Conservation (phyloP, 257 asterid species). For the Anisodus tanguticus region DNA sequence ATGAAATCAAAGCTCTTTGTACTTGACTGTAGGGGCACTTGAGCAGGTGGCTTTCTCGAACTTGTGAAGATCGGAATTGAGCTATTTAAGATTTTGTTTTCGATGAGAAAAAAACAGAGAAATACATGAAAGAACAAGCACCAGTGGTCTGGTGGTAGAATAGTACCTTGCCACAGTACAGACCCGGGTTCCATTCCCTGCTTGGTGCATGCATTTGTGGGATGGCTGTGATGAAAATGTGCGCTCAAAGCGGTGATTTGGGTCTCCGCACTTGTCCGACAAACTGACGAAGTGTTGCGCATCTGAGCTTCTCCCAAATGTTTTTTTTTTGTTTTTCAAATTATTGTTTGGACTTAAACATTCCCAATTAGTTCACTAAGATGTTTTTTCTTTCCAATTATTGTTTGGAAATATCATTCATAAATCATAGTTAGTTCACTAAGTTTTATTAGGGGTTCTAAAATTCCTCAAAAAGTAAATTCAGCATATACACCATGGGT, state of each 20-base stretch:
- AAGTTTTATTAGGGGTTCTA: neutral
- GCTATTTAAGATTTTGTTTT: too few species aligned
- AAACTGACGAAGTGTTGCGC: neutral
- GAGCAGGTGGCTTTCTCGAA: neutral
- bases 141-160: conserved; percentile 92
- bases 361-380: neutral
- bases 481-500: neutral
- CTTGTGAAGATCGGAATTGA: neutral
- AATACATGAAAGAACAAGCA: conserved; percentile 35
- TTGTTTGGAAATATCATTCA: neutral
- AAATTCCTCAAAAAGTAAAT: neutral
- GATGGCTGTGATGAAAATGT: neutral
- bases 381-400: neutral
- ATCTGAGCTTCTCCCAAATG: neutral
- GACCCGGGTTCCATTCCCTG: conserved; percentile 93
- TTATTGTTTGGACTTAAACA: neutral
- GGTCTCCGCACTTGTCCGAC: neutral
- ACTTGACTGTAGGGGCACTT: too few species aligned
- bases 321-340: neutral
- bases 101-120: too few species aligned
- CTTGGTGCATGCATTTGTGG: conserved; percentile 24
- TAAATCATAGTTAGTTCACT: neutral
- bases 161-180: conserved; percentile 87
- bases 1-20: too few species aligned
- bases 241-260: neutral